phyloP scores from a whole-genome alignment of 371 early-diverging fungal species.

The Ordospora colligata region DNA sequence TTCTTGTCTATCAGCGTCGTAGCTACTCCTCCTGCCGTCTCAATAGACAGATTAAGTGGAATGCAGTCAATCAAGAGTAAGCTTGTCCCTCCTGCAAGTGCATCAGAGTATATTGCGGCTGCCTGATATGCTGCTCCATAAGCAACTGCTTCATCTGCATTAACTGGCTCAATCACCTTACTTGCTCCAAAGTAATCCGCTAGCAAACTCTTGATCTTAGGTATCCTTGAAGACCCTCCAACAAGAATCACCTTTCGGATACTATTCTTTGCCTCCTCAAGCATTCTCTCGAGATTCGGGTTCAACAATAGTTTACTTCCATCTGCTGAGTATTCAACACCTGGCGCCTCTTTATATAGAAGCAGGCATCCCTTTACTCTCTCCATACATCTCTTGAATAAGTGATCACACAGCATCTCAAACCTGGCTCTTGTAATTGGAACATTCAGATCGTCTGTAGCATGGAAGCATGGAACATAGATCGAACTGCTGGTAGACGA shows the following conservation, averaged over 20 bases:
- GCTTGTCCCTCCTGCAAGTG: slow-evolving; percentile 8
- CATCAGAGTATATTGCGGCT: slow-evolving; percentile 41
- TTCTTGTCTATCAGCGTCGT: slow-evolving; percentile 45
- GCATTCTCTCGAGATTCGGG: slow-evolving; percentile 28
- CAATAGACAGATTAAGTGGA: slow-evolving; percentile 59
- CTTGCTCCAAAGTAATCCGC: slow-evolving; percentile 47
- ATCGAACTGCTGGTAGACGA: slow-evolving; percentile 75
- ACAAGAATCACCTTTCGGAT: slow-evolving; percentile 57
- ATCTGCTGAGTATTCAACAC: slow-evolving; percentile 33
- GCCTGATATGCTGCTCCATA: slow-evolving; percentile 59
- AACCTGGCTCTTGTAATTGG: slow-evolving; percentile 43
- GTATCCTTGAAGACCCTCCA: slow-evolving; percentile 61
- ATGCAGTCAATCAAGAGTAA: slow-evolving; percentile 48
- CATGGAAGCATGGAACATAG: slow-evolving; percentile 69
- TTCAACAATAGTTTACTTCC: slow-evolving; percentile 28
- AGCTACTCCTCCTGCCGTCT: slow-evolving; percentile 44
- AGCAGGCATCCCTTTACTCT: slow-evolving; percentile 38
- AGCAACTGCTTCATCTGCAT: slow-evolving; percentile 60
- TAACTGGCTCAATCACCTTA: slow-evolving; percentile 46
- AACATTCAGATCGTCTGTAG: slow-evolving; percentile 65
- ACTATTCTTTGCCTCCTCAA: background rate
- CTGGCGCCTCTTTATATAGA: background rate
- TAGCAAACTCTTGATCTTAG: slow-evolving; percentile 54
- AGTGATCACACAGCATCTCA: slow-evolving; percentile 35
- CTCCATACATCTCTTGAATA: slow-evolving; percentile 42